phyloP scores from a whole-genome alignment of 202 grass and related monocot genomes.

The Hordeum pubiflorum region DNA sequence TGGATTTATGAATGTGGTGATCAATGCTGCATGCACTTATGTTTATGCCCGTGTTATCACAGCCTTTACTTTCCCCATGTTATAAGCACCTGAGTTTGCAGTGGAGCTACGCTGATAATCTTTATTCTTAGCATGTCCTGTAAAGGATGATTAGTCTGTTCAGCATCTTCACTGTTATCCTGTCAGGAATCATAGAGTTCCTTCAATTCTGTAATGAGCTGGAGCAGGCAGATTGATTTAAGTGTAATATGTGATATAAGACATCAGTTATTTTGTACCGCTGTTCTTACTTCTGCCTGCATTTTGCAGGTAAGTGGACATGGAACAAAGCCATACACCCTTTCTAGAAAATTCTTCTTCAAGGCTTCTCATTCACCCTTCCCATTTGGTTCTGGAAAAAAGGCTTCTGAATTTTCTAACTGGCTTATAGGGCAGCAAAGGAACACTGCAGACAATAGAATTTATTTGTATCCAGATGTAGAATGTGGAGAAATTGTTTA shows the following conservation, averaged over 20 bases:
- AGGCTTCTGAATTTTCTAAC: conserved; percentile 52
- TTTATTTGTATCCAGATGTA: conserved; percentile 67
- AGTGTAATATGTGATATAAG: not conserved
- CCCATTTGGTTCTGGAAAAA: conserved; percentile 83
- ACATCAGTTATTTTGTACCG: not conserved
- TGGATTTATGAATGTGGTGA: not conserved
- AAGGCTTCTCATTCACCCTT: conserved; percentile 76
- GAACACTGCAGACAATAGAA: conserved; percentile 26
- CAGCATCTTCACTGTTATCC: not conserved
- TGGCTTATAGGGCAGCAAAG: conserved; percentile 64
- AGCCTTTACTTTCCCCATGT: not conserved
- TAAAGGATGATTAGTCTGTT: conserved; percentile 3
- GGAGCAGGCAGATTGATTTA: not conserved
- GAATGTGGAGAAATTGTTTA: conserved; percentile 81
- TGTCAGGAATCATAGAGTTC: not conserved
- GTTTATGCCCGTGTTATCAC: not conserved
- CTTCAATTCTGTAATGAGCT: not conserved
- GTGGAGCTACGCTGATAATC: conserved; percentile 6
- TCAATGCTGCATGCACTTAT: conserved; percentile 8
- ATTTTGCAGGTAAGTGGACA: conserved; percentile 63
- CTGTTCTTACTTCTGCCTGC: conserved; percentile 6
- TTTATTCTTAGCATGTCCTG: not conserved
- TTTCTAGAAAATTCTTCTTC: conserved; percentile 74
- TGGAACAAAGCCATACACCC: conserved; percentile 61
- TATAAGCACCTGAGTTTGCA: conserved; percentile 23